A percentile compares a stretch with the other conserved stretches of the same genome.
phyloP scores from a whole-genome alignment of 768 basidiomycete species.

The Strobilomyces confusus region DNA sequence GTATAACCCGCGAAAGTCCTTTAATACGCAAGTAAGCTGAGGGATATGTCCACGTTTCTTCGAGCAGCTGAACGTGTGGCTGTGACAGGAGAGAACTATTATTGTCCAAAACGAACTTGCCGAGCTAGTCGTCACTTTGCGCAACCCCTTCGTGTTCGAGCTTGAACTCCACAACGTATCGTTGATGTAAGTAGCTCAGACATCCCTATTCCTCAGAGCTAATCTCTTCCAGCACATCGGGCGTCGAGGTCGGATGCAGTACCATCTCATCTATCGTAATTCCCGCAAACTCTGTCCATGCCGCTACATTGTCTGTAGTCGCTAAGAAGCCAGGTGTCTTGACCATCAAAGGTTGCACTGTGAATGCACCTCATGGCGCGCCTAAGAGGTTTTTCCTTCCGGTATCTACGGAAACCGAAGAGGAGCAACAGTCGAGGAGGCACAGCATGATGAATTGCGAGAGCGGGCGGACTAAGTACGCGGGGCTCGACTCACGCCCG shows the following conservation, averaged over 20 bases:
- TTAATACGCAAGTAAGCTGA: slow-evolving; percentile 50
- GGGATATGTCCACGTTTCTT: not conserved
- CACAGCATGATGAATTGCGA: slow-evolving; percentile 64
- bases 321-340: slow-evolving; percentile 65
- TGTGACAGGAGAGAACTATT: slow-evolving; percentile 48
- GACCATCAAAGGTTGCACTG: slow-evolving; percentile 70
- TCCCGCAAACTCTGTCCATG: slow-evolving; percentile 71
- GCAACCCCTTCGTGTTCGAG: slow-evolving; percentile 91
- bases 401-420: slow-evolving; percentile 66
- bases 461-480: slow-evolving; percentile 64
- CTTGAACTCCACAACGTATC: slow-evolving; percentile 80
- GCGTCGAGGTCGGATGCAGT: slow-evolving; percentile 67
- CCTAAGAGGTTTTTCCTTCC: slow-evolving; percentile 74
- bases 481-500: slow-evolving; percentile 67
- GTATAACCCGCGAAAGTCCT: slow-evolving; percentile 79
- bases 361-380: slow-evolving; percentile 71
- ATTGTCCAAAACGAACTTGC: slow-evolving; percentile 80
- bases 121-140: slow-evolving; percentile 80
- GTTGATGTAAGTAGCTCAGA: slow-evolving; percentile 55
- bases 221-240: slow-evolving; percentile 63
- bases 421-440: slow-evolving; percentile 51
- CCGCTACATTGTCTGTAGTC: slow-evolving; percentile 65
- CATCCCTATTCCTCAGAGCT: not conserved
- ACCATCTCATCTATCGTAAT: slow-evolving; percentile 56
- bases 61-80: not conserved